Base-by-base conservation (phyloP, 768 basidiomycete genomes). In the Termitomyces sp. region DNA sequence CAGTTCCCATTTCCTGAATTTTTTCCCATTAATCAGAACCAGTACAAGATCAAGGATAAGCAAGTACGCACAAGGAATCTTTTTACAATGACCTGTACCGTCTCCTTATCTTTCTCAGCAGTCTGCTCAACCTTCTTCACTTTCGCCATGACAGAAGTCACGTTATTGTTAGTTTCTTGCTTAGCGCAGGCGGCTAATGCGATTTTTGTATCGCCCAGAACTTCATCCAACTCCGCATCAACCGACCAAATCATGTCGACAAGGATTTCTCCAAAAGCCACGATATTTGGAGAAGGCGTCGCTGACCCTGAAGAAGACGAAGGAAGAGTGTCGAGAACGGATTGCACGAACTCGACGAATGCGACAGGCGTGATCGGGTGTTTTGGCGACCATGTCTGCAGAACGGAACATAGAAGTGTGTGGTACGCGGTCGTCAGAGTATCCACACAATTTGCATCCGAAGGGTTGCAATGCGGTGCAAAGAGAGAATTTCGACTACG, bases 161-260 rank as follows among this genome's bases (percentile, higher is more conserved):
- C 63, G 35, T 58, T 54, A 56, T 48, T 56, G 35, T n/a, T 53
- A 12, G 40, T 21, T 23, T 70, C 68, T 42, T 68, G 64, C n/a
- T 75, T 73, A 40, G 73, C 65, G 58, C 62, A 65, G 26, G 69
- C 66, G 37, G 71, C 66, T 45, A 81, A 63, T 44, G 74, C 63
- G 30, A 66, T 57, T 67, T 81, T 83, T 45, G 78, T 77, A 61
- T 90, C 87, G 14, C 70, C 67, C 37, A 86, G 61, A 30, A 84
- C 68, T 63, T 91, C 90, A 56, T 94, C 91, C 57, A 93, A 68
- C 60, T 87, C 83, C 38, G 81, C 76, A 70, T 94, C 92, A 45
- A 89, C 68, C 19, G 89, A 80, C 92, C 92, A 94, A 45, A 91
- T 76, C 63, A 89, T 77, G 66, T 94, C 92, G 21, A 94, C 79